Base-by-base conservation (phyloP, 257 asterid species). In the Paulownia fortunei region DNA sequence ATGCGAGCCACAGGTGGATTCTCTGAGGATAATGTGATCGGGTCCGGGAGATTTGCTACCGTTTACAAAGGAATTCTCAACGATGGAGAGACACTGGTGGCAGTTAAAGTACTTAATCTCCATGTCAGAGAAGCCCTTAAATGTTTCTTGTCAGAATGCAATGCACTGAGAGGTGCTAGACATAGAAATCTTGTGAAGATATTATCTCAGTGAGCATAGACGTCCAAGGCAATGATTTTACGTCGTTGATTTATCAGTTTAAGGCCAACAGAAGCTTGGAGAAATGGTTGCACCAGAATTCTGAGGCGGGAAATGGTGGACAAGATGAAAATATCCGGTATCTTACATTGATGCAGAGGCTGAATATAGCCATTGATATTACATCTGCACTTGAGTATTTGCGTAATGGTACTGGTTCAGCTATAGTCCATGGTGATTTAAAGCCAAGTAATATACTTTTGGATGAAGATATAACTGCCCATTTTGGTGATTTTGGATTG, bases 91-190 rank as follows among this genome's bases (percentile, higher is more conserved):
- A 42, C 65, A 15, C 1, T 21, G 15, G 42, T 77, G 16, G 86
- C 88, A 1, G 86, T 82, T 34, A 84, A 82, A 79, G 82, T 84
- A 8, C 65, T 84, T 16, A 72, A 82, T 51, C 82, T 72, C 55
- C 67, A 12, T 4, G 51, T 63, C 4, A 36, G 65, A 51, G 78
- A 78, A 13, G 86, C 84, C 9, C 30, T 65, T 26, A 72, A 39
- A 49, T 74, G 83, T 49, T 84, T 84, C 67, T 8, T 21, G 32
- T 49, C 69, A 0, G 83, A 84, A 65, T 84, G 85, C 60, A 78
- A 69, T 8, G 85, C 74, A 5, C 39, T 81, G 42, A 81, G 82
- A 72, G 77, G 73, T 27, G 60, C 77, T 3, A 55, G 83, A 54
- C 84, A 78, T 15, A 73, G 82, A 32, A 81, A 81, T 65, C 85